These are phyloP conservation scores for Camellia lanceoleosa DNA, from an alignment of 148 eudicot species.

Conservation along the genomic window DNA sequence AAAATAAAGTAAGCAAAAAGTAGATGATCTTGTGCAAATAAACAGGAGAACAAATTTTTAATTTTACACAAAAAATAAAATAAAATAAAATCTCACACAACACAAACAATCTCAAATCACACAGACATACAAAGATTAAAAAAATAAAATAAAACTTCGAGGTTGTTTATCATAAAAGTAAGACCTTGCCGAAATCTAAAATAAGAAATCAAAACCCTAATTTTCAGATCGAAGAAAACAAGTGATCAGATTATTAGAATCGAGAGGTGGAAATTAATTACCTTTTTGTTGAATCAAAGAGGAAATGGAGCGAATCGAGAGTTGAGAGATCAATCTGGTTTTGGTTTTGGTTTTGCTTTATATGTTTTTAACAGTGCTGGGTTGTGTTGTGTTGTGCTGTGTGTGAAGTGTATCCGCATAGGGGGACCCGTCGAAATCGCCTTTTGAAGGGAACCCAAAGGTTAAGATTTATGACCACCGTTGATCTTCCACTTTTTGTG, in stretches of 20 bases:
- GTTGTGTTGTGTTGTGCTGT: too few relatives aligned
- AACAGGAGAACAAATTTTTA: not conserved
- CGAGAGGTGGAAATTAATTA: not conserved
- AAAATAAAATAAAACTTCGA: not conserved
- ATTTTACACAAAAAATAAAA: too few relatives aligned
- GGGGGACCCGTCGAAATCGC: not conserved
- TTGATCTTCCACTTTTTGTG: not conserved
- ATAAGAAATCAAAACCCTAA: not conserved
- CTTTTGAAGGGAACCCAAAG: not conserved
- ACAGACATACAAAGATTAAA: not conserved
- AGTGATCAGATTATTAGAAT: not conserved
- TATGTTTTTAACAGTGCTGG: not conserved
- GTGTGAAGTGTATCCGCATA: too few relatives aligned
- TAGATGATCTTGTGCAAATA: not conserved
- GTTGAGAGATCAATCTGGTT: not conserved
- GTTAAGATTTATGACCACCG: not conserved
- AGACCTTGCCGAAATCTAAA: not conserved
- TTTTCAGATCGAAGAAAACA: not conserved
- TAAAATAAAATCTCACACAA: too few relatives aligned
- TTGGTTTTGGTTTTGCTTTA: not conserved
- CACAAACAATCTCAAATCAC: not conserved
- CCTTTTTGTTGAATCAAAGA: not conserved
- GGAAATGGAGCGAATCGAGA: not conserved
- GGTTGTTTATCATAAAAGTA: not conserved
- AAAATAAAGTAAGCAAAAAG: not conserved